Evolutionary conservation across 2,329 filamentous ascomycete genomes (phyloP).

Genomic region (Exophiala viscosa): DNA sequence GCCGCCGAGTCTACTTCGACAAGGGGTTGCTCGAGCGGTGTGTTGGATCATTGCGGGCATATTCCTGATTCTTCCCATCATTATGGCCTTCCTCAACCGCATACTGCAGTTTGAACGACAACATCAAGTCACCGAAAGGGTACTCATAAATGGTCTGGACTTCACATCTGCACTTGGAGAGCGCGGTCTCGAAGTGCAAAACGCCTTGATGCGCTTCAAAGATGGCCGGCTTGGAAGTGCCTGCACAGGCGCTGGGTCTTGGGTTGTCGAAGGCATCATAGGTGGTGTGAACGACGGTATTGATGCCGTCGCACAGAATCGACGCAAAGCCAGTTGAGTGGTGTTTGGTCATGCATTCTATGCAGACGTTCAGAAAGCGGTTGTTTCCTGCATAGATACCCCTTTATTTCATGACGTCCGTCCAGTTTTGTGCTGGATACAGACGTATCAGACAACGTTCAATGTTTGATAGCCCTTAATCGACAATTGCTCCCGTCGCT

Average conservation of each 20-base stretch:
- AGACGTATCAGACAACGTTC: no score
- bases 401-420: no score
- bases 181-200: conserved; percentile 50
- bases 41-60: conserved; percentile 22
- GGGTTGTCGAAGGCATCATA: conserved; percentile 61
- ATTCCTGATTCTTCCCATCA: conserved; percentile 17
- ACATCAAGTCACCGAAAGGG: conserved; percentile 60
- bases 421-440: no score
- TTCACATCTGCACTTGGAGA: conserved; percentile 54
- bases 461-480: no score
- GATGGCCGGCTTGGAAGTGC: conserved; percentile 62
- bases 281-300: conserved; percentile 64
- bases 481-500: background rate
- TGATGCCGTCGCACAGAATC: conserved; percentile 17
- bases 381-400: background rate
- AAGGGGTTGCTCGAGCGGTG: conserved; percentile 18
- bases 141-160: conserved; percentile 51
- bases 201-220: conserved; percentile 57
- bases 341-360: conserved; percentile 38
- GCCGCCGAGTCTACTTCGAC: conserved; percentile 13
- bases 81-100: conserved; percentile 20
- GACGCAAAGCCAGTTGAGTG: conserved; percentile 50
- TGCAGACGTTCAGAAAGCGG: background rate
- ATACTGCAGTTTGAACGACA: conserved; percentile 58
- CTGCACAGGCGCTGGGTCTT: conserved; percentile 54